Percentiles rank a stretch among this genome's conserved stretches.
phyloP scores from a whole-genome alignment of 2,329 filamentous ascomycete species.

The Cordyceps farinosa region DNA sequence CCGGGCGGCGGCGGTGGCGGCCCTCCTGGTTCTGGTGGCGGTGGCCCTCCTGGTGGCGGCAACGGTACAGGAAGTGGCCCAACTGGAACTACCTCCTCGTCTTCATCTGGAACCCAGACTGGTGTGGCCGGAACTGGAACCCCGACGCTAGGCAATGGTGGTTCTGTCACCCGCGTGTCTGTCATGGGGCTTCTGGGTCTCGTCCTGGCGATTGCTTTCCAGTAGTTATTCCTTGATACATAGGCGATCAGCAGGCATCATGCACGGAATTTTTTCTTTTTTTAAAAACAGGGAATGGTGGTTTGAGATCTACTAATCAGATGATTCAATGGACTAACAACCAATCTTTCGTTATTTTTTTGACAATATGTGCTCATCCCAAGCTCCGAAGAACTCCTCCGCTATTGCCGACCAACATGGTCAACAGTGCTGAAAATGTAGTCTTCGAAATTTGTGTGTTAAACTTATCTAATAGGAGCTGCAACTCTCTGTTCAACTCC shows the following conservation, averaged over 20 bases:
- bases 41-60: not conserved
- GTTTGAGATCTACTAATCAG: too few species aligned
- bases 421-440: too few species aligned
- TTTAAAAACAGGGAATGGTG: too few species aligned
- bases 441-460: too few species aligned
- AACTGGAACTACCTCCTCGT: not conserved
- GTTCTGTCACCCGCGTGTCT: not conserved
- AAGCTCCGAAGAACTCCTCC: too few species aligned
- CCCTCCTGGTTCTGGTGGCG: not conserved
- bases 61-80: not conserved
- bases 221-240: not conserved
- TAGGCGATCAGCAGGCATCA: too few species aligned
- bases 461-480: too few species aligned
- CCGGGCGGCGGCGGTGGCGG: slow-evolving; percentile 14
- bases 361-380: too few species aligned
- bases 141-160: not conserved
- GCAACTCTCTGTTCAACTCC: not conserved
- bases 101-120: not conserved
- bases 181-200: not conserved
- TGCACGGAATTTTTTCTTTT: too few species aligned
- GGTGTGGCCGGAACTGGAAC: not conserved
- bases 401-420: too few species aligned
- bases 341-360: too few species aligned
- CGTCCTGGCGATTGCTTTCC: not conserved
- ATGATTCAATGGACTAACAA: too few species aligned